Evolutionary conservation across 495 filamentous ascomycete species (phyloP).

Genomic region (Hyaloscypha finlandica): DNA sequence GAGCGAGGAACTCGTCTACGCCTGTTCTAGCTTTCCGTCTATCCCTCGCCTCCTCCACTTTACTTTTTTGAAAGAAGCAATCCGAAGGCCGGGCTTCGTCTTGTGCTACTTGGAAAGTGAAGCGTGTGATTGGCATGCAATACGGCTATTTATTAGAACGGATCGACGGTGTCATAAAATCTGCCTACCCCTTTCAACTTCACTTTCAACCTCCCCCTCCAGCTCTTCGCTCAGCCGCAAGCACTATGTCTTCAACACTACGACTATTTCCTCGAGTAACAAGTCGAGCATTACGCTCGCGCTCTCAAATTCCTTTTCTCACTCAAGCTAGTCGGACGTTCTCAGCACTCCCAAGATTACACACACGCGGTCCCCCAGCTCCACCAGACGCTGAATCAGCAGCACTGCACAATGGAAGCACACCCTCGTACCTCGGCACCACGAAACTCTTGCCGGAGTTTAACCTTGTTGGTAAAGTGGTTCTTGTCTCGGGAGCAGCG

Average conservation of each 20-base stretch:
- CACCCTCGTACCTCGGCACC: conserved; percentile 23
- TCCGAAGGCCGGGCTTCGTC: neutral
- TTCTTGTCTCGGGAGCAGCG: conserved; percentile 77
- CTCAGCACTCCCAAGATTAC: conserved; percentile 5
- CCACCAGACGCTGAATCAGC: conserved; percentile 15
- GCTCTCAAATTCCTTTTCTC: neutral
- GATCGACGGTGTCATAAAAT: neutral
- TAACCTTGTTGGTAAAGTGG: conserved; percentile 72
- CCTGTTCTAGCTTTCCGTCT: neutral
- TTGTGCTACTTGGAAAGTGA: neutral
- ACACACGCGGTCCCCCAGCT: neutral
- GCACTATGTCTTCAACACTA: neutral
- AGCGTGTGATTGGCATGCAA: neutral
- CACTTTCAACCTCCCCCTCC: neutral
- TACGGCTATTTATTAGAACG: neutral
- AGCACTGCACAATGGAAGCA: conserved; percentile 7
- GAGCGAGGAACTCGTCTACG: neutral
- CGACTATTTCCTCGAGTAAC: neutral
- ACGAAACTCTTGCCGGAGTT: conserved; percentile 66
- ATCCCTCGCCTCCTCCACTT: neutral
- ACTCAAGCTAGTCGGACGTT: neutral
- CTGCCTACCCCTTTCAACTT: neutral
- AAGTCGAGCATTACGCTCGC: neutral
- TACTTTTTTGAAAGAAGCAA: neutral
- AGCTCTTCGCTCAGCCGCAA: neutral